Evolutionary conservation across 805 yeast species (phyloP), one percentile per base, ranked within the genome.

Genomic region (Myxozyma neglecta): DNA sequence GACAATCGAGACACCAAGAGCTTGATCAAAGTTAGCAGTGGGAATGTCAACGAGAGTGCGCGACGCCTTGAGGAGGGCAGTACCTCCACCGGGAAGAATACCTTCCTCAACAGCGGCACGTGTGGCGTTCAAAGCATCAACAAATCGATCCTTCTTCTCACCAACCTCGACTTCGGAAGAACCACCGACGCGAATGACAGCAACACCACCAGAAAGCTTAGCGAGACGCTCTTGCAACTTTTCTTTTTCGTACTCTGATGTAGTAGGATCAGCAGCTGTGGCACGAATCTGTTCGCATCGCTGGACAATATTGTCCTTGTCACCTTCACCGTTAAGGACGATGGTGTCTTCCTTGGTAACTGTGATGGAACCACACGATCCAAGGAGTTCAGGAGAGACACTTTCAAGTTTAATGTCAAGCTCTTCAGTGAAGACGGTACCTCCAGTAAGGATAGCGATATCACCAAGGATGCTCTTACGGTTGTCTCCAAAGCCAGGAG

Each of bases 91-190:
- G 74, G 99, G 99, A 69, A 94, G 83, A 74, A 94, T 91, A 80
- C 99, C 99, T 79, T 90, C 97, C 79, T 93, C 93, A 67, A 94
- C 97, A 68, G 99, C 99, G 61, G 99, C 97, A 79, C 98, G 90
- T 57, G 98, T 94, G 59, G 99, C 97, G 75, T 94, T 93, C 75
- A 94, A 83, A 34, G 99, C 98, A 80, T 94, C 99, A 72, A 94
- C 98, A 74, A 91, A 90, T 80, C 99, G 88, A 77, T 94, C 99
- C 83, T 94, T 94, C 94, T 94, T 94, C 83, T 94, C 99, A 74
- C 97, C 96, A 69, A 94, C 99, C 80, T 94, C 98, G 69, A 94
- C 89, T 80, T 94, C 98, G 24, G 97, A 88, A 50, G 96, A 77
- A 70, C 99, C 99, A 76, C 99, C 99, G 65, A 93, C 98, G 81